Evolutionary conservation across 768 basidiomycete genomes (phyloP).

Genomic region (Leccinum sublutescens): DNA sequence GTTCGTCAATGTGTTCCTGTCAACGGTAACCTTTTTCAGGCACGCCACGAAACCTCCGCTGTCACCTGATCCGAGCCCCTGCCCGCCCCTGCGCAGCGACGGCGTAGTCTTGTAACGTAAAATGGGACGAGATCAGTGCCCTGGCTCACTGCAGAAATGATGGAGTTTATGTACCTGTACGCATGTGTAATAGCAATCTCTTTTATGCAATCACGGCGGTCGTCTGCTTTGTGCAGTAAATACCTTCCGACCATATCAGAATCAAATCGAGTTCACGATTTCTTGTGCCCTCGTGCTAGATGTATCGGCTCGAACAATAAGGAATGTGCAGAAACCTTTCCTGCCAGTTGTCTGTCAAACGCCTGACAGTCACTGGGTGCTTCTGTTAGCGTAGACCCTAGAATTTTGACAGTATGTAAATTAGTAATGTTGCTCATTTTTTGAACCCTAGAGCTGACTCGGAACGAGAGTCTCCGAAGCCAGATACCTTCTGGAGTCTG

Average conservation of each 20-base stretch:
- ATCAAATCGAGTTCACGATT: neutral
- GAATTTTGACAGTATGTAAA: neutral
- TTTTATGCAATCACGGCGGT: neutral
- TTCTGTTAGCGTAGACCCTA: neutral
- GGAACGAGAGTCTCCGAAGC: no score
- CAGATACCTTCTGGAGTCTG: no score
- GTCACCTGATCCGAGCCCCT: neutral
- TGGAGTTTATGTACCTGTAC: neutral
- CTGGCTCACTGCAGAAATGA: neutral
- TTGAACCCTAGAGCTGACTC: no score
- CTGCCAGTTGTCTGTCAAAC: neutral
- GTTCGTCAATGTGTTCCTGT: neutral
- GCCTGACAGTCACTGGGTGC: neutral
- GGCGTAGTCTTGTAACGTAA: neutral
- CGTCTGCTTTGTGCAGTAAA: neutral
- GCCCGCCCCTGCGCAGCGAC: neutral
- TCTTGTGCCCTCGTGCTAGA: neutral
- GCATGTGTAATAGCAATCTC: neutral
- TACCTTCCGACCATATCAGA: neutral
- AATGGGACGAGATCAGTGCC: neutral
- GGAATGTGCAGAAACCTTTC: neutral
- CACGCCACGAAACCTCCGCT: neutral
- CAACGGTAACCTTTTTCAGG: neutral
- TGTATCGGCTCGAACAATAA: no score
- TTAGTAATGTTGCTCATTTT: no score